A percentile compares a stretch with the other conserved stretches of the same genome.
Conservation (phyloP, 2,329 filamentous ascomycete genomes). For the Tolypocladium ophioglossoides region DNA sequence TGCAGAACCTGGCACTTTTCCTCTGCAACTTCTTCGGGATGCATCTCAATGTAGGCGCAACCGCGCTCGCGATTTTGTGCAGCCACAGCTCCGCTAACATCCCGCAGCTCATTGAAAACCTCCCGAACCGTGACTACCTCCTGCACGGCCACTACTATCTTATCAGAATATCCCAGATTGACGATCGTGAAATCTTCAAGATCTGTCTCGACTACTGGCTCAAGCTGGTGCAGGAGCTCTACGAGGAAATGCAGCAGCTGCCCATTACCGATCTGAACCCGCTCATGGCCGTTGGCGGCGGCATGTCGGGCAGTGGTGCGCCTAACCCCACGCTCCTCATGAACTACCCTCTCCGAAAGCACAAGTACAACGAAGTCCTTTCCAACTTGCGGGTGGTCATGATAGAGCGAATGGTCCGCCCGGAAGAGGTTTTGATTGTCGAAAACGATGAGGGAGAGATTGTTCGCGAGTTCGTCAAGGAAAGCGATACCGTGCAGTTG, state of each 20-base stretch:
- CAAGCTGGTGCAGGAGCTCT: constrained; percentile 93
- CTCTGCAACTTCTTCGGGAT: constrained; percentile 94
- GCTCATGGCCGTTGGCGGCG: constrained; percentile 65
- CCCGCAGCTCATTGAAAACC: constrained; percentile 74
- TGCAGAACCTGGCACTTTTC: constrained; percentile 92
- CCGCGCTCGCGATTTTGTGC: neutral
- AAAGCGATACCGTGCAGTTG: constrained; percentile 96
- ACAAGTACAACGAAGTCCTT: constrained; percentile 92
- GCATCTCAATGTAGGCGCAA: constrained; percentile 60
- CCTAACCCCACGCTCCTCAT: constrained; percentile 75
- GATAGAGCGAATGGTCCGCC: constrained; percentile 99
- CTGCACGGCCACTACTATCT: constrained; percentile 96
- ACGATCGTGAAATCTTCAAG: constrained; percentile 98
- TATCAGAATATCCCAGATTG: constrained; percentile 96
- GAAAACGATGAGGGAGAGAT: constrained; percentile 99
- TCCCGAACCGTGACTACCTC: constrained; percentile 90
- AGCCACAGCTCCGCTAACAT: constrained; percentile 6
- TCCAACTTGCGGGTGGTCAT: constrained; percentile 93
- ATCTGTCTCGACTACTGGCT: constrained; percentile 99
- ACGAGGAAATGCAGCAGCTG: constrained; percentile 96
- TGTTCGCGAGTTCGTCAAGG: constrained; percentile 97
- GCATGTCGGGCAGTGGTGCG: constrained; percentile 68
- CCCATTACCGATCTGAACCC: constrained; percentile 91
- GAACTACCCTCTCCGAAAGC: constrained; percentile 90
- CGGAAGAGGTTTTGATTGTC: constrained; percentile 97